Percentiles rank a stretch among this genome's conserved stretches.
phyloP scores from a whole-genome alignment of 140 eudicot species.

The Flaveria floridana region DNA sequence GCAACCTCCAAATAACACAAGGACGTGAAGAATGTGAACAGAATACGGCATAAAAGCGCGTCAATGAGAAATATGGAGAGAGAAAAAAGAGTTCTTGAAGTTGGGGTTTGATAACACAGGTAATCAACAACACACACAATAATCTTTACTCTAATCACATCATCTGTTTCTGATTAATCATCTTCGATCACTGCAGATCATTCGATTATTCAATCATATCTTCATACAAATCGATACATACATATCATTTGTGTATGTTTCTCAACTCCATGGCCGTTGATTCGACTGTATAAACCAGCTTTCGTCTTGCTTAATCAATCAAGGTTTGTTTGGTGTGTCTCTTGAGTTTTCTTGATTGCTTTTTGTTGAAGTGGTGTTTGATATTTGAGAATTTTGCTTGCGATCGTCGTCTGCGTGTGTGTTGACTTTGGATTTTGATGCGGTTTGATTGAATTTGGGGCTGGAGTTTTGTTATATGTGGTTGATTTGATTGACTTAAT shows the following conservation, averaged over 20 bases:
- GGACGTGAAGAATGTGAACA: conserved; percentile 1
- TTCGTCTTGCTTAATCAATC: conserved; percentile 23
- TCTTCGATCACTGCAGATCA: conserved; percentile 22
- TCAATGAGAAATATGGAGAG: conserved; percentile 17
- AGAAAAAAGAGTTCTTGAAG: conserved; percentile 30
- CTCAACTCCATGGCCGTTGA: conserved; percentile 21
- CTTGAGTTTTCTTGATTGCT: not conserved
- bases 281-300: conserved; percentile 20
- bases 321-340: conserved; percentile 13
- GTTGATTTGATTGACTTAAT: conserved; percentile 19
- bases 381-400: not conserved
- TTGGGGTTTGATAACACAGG: conserved; percentile 36
- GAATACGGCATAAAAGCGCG: conserved; percentile 33
- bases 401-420: conserved; percentile 33
- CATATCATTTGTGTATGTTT: not conserved
- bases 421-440: conserved; percentile 33
- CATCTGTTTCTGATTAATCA: conserved; percentile 26
- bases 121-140: conserved; percentile 18
- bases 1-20: not conserved
- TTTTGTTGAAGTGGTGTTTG: not conserved
- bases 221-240: not conserved
- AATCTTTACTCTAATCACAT: conserved; percentile 20
- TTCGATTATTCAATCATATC: conserved; percentile 2
- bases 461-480: conserved; percentile 2
- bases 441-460: conserved; percentile 22